Base-by-base conservation (phyloP, 495 filamentous ascomycete species). In the Hyphodiscus hymeniophilus region DNA sequence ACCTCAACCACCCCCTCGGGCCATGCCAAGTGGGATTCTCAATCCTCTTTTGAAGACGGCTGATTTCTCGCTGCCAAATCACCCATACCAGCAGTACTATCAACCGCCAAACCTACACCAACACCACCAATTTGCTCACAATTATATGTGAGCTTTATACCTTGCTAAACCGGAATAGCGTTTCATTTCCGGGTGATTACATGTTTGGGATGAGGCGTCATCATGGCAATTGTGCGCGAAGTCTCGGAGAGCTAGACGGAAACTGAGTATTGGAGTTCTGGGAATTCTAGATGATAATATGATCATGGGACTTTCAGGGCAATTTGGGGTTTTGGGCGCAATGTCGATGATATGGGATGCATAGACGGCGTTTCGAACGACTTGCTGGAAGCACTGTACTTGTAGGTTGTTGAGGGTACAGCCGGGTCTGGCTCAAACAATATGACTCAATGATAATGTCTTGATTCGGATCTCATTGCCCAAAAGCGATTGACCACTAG, bases 81-180 rank as follows among this genome's bases (percentile, higher is more conserved):
- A 88, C 65, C 86, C 87, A 10, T 91, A 90, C 57, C 77, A 84
- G 59, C 74, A 72, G 40, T 76, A 72, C 55, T 86, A 83, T 41
- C 63, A 69, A 38, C 70, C 72, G 24, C 70, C 69, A 11, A 75
- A 50, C 48, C 55, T 54, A 15, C 46, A 26, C 15, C 51, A 56
- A 26, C 49, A 52, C 10, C 28, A 50, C n/a, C 51, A 55, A 26
- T 59, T 52, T 35, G 12, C 49, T 26, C 56, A 59, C 40, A 46
- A 21, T 23, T 57, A 53, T 32, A 38, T 45, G n/a, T 57, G 42
- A 51, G 13, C 36, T 35, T 38, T 1, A 20, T 15, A 28, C 4
- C 10, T 28, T 28, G 5, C 26, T 28, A 10, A 28, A 28, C 26
- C 5, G 26, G 5, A 28, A 10, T 10, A 28, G 26, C 4, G 26